Percentiles rank a stretch among this genome's conserved stretches.
phyloP scores from a whole-genome alignment of 768 basidiomycete genomes.

The Sistotremastrum suecicum region DNA sequence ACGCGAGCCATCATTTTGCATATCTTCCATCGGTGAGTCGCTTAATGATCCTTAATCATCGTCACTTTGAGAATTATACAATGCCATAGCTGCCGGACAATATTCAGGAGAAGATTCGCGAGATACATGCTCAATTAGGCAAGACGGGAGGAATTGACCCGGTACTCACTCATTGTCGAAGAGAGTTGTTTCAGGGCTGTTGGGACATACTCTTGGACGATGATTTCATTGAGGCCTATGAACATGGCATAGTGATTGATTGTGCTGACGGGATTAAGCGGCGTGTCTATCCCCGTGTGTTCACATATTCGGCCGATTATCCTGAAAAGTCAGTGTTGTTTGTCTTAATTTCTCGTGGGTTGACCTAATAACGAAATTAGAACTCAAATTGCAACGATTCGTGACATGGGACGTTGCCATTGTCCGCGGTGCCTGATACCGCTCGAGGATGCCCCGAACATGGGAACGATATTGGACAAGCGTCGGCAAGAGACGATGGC shows the following conservation, averaged over 20 bases:
- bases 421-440: conserved; percentile 9
- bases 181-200: conserved; percentile 8
- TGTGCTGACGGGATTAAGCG: conserved; percentile 5
- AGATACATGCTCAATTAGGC: conserved; percentile 4
- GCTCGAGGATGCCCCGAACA: neutral
- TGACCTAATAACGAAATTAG: neutral
- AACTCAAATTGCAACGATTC: conserved; percentile 7
- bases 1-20: conserved; percentile 5
- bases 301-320: conserved; percentile 11
- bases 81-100: conserved; percentile 6
- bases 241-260: conserved; percentile 7
- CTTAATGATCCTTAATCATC: neutral
- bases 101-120: no score
- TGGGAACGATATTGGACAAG: conserved; percentile 3
- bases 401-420: conserved; percentile 8
- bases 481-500: neutral
- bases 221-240: conserved; percentile 7
- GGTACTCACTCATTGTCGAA: neutral
- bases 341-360: neutral
- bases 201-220: conserved; percentile 7
- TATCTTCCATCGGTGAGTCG: conserved; percentile 8
- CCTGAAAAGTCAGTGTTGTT: conserved; percentile 9
- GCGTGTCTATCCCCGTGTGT: conserved; percentile 8
- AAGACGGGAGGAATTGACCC: neutral
- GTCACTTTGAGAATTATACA: neutral